Base-by-base conservation (phyloP, 1,284 basidiomycete species). In the Cryptococcus sp. region DNA sequence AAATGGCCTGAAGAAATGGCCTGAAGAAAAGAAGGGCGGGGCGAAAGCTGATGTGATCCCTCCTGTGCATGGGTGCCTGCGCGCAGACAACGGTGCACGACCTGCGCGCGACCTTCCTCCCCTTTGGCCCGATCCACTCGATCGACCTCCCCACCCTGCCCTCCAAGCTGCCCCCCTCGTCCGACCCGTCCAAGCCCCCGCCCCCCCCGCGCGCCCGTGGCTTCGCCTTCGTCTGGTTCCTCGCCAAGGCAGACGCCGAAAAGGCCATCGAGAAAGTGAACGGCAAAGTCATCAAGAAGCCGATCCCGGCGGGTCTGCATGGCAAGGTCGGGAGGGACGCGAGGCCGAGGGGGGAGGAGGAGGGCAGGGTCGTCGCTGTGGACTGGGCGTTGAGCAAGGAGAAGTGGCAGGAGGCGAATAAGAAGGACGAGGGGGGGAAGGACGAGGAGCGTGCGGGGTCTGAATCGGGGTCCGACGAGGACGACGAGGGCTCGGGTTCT, bases 361-460 rank as follows among this genome's bases (percentile, higher is more conserved):
- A 77, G 48, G 86, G 84, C 64, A 80, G 93, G 49, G 80, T 85
- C 16, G 89, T 97, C 23, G 92, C 93, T 5, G 95, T 98, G 37
- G 94, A 98, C 79, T 98, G 93, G 91, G 93, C 93, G 5, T 77
- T 98, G 69, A 91, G 90, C 72, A 96, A 98, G 78, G 88, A 90
- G 55, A 89, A 88, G 73, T 97, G 89, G 88, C 83, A 91, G 72
- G 85, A 88, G 69, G 69, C 72, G 24, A 75, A 86, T 84, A 77
- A 84, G 80, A 61, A 84, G 79, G 75, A 73, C 9, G 69, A 80
- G 44, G 69, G 66, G n/a, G 79, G 68, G 35, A 73, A 81, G 44
- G 79, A 73, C n/a, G 76, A 76, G 39, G 58, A 60, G 76, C 70
- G 28, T 18, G 77, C 73, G 24, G 78, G 20, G 13, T 35, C 78